Conservation (phyloP, 805 yeast species). For the Jamesozyma spencerorum region DNA sequence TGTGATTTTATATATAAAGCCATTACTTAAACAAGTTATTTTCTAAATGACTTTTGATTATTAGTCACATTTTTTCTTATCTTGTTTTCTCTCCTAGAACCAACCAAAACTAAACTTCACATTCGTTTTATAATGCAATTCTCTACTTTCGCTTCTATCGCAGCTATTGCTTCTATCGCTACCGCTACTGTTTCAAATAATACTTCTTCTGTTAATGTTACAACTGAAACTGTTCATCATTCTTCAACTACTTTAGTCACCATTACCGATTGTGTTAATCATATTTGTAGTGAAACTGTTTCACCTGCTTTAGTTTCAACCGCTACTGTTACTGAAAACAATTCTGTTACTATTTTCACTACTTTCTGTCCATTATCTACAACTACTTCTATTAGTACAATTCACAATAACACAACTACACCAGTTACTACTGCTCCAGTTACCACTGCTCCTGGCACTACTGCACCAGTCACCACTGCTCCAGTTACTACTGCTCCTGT, state of each 20-base stretch:
- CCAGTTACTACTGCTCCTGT: conserved; percentile 13
- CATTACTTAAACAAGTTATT: background rate
- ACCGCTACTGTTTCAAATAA: conserved; percentile 23
- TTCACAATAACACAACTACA: conserved; percentile 9
- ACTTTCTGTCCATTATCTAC: conserved; percentile 30
- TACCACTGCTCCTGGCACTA: conserved; percentile 19
- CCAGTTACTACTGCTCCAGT: conserved; percentile 24
- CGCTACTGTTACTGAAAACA: conserved; percentile 27
- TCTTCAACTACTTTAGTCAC: conserved; percentile 29
- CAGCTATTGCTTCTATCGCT: conserved; percentile 30
- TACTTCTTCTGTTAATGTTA: conserved; percentile 21
- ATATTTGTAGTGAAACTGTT: conserved; percentile 27
- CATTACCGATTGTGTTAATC: conserved; percentile 30
- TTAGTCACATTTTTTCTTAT: background rate
- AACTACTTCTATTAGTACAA: conserved; percentile 1
- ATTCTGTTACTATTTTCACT: conserved; percentile 24
- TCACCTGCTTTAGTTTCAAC: conserved; percentile 31
- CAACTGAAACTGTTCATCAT: conserved; percentile 15
- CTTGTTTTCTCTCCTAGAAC: background rate
- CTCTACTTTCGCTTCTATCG: conserved; percentile 33
- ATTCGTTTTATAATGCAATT: conserved; percentile 30
- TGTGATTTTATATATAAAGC: no score
- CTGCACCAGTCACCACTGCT: conserved; percentile 26
- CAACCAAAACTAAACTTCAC: background rate
- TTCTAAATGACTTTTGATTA: background rate